These are phyloP conservation scores for Circinella umbellata DNA, from an alignment of 371 early-diverging fungal species.

Conservation along the genomic window DNA sequence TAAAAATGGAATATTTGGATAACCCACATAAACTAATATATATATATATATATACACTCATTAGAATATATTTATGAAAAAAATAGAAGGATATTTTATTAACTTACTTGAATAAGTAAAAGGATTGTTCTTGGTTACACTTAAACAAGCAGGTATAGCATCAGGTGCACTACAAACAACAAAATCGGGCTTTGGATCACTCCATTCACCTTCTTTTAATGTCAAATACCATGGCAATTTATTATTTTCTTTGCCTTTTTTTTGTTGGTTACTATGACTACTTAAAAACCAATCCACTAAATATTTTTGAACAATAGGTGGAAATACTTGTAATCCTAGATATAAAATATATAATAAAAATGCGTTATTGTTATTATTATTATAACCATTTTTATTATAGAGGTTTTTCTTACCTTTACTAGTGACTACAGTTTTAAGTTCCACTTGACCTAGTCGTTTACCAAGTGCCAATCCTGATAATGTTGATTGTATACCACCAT, in stretches of 20 bases:
- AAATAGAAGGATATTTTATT: background rate
- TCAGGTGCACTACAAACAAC: constrained; percentile 38
- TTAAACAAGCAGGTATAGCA: constrained; percentile 41
- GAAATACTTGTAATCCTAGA: constrained; percentile 18
- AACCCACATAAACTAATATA: constrained; percentile 42
- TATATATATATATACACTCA: too few species aligned
- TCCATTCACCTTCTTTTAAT: constrained; percentile 4
- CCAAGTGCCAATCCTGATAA: constrained; percentile 22
- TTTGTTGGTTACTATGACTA: background rate
- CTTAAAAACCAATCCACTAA: constrained; percentile 21
- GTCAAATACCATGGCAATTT: constrained; percentile 42
- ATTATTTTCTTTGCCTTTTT: background rate
- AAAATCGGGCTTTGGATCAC: constrained; percentile 35
- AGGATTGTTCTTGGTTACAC: constrained; percentile 9
- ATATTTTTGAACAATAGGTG: constrained; percentile 22
- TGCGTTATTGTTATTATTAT: too few species aligned
- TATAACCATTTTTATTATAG: background rate
- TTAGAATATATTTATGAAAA: background rate
- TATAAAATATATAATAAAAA: too few species aligned
- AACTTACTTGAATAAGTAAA: constrained; percentile 3
- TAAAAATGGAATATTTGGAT: constrained; percentile 48
- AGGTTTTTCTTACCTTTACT: constrained; percentile 16
- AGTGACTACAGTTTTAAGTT: constrained; percentile 16
- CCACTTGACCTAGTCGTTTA: constrained; percentile 12
- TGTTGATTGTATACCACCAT: constrained; percentile 26